Evolutionary conservation across 345 rosid species (phyloP).

Genomic region (Brassica juncea): DNA sequence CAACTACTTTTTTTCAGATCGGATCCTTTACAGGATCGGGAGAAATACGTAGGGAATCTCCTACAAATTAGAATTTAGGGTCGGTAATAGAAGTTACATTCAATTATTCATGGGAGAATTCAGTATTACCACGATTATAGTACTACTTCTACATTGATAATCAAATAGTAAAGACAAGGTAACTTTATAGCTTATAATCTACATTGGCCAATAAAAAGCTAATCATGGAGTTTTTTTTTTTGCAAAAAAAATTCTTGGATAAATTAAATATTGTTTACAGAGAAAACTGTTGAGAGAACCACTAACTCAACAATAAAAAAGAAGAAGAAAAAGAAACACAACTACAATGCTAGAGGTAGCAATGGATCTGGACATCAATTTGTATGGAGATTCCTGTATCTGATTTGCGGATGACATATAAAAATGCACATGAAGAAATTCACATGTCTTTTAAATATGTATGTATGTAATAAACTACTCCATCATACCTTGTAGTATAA

Average conservation of each 20-base stretch:
- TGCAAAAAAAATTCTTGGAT: background rate
- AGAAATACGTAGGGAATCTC: slow-evolving; percentile 13
- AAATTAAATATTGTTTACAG: background rate
- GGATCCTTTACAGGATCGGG: slow-evolving; percentile 13
- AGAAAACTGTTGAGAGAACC: background rate
- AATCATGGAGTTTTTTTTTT: background rate
- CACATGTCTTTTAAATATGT: background rate
- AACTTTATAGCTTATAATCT: background rate
- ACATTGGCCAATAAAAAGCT: background rate
- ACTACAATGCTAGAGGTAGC: background rate
- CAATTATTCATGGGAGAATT: background rate
- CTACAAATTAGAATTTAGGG: background rate
- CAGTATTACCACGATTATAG: too few relatives aligned
- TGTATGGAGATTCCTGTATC: background rate
- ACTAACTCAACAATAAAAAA: background rate
- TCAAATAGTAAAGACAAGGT: background rate
- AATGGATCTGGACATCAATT: background rate
- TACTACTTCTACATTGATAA: background rate
- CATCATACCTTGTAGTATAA: background rate
- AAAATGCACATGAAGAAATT: background rate
- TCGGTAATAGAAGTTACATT: background rate
- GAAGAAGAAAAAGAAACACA: background rate
- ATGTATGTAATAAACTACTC: background rate
- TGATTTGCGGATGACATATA: background rate
- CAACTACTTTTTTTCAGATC: background rate